A percentile compares a stretch with the other conserved stretches of the same genome.
Conservation (phyloP, 352 stramenopile species). For the Elongisporangium undulatum region DNA sequence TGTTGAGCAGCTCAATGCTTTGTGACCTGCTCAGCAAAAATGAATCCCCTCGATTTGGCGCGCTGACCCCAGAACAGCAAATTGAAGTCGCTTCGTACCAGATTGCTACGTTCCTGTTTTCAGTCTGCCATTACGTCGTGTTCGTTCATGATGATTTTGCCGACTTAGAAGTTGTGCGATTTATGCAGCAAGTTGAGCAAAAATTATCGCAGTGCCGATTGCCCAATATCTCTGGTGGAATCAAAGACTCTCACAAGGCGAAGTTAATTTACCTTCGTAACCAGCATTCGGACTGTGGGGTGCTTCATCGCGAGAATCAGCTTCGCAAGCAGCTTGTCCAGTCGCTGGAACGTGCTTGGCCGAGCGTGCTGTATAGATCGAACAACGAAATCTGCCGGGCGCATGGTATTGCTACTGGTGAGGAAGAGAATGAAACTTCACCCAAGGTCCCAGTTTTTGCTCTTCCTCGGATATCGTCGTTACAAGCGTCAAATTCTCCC, state of each 20-base stretch:
- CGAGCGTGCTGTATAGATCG: conserved; percentile 13
- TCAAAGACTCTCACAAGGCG: conserved; percentile 37
- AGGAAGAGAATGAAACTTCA: background rate
- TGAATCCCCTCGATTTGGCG: conserved; percentile 42
- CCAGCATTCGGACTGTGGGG: conserved; percentile 22
- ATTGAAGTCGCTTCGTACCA: conserved; percentile 56
- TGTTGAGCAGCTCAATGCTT: conserved; percentile 29
- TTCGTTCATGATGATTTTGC: conserved; percentile 50
- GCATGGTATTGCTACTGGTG: background rate
- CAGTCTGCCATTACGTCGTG: conserved; percentile 77
- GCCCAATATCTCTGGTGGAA: conserved; percentile 48
- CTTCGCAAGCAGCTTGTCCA: conserved; percentile 27
- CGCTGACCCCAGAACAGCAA: conserved; percentile 59
- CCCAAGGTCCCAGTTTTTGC: background rate
- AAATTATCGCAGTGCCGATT: conserved; percentile 55
- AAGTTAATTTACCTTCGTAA: conserved; percentile 63
- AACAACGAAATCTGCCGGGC: background rate
- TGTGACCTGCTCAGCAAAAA: conserved; percentile 39
- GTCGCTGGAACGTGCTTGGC: conserved; percentile 30
- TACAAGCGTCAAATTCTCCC: conserved; percentile 6
- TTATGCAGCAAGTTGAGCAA: conserved; percentile 45
- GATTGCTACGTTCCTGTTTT: conserved; percentile 58
- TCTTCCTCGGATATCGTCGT: background rate
- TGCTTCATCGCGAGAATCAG: conserved; percentile 27
- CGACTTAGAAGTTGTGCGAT: conserved; percentile 28